Conservation (phyloP, 306 rosid species). For the Canavalia gladiata region DNA sequence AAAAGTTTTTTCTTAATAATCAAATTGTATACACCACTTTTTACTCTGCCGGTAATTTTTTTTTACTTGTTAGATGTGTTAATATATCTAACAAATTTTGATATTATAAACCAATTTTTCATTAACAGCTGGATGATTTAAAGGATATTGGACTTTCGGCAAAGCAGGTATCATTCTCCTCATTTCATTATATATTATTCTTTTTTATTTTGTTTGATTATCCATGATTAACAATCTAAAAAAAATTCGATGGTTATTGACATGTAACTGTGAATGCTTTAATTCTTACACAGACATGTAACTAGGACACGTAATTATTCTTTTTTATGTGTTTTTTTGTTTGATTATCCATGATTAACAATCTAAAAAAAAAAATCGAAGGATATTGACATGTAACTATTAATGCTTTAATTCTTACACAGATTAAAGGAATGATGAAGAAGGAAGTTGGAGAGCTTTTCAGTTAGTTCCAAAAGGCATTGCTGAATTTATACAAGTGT, state of each 20-base stretch:
- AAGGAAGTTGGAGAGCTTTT: conserved; percentile 67
- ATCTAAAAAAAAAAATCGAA: neutral
- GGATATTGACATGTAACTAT: neutral
- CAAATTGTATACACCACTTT: neutral
- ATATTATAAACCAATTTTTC: conserved; percentile 28
- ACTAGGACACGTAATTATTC: neutral
- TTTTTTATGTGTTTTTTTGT: neutral
- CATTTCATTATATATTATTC: conserved; percentile 19
- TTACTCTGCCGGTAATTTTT: neutral
- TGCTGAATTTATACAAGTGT: neutral
- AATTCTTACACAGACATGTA: conserved; percentile 48
- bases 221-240: neutral
- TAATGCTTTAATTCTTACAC: conserved; percentile 20
- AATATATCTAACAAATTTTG: conserved; percentile 21
- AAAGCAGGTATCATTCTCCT: conserved; percentile 70
- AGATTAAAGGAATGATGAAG: conserved; percentile 74
- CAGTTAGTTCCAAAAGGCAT: conserved; percentile 40
- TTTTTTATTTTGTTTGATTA: neutral
- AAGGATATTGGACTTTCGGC: conserved; percentile 81
- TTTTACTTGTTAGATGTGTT: neutral
- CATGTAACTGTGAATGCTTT: neutral
- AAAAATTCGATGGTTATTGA: neutral
- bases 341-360: neutral
- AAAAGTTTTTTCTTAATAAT: neutral
- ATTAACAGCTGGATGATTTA: conserved; percentile 81